phyloP scores from a whole-genome alignment of 177 flowering plant genomes.

The Vitis hybrid region DNA sequence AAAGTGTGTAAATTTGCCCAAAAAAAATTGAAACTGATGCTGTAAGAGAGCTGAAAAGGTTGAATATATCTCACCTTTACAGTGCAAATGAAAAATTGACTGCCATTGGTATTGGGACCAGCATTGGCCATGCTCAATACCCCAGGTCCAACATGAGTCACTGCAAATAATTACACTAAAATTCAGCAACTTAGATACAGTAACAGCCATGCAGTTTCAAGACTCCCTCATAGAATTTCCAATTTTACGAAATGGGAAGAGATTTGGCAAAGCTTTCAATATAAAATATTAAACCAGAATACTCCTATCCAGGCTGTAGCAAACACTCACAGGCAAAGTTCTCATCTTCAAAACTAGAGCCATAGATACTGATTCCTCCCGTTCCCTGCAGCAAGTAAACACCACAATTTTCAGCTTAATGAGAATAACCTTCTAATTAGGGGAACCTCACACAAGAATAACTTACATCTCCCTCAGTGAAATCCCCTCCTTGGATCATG shows the following conservation, averaged over 20 bases:
- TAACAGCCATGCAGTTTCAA: not conserved
- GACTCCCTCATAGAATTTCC: not conserved
- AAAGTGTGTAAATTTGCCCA: no score
- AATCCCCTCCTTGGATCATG: constrained; percentile 91
- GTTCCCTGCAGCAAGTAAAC: constrained; percentile 59
- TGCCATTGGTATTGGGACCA: constrained; percentile 78
- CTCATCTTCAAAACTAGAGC: constrained; percentile 71
- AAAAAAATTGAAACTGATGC: no score
- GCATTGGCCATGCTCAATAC: constrained; percentile 88
- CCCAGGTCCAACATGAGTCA: constrained; percentile 74
- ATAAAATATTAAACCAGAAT: not conserved
- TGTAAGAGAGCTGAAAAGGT: not conserved
- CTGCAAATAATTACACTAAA: constrained; percentile 36
- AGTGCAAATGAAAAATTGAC: constrained; percentile 87
- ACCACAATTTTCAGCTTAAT: not conserved
- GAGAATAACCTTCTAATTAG: no score
- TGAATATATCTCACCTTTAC: constrained; percentile 44
- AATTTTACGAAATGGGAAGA: not conserved
- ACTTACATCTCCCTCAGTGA: constrained; percentile 64
- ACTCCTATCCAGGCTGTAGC: not conserved
- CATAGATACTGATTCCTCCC: constrained; percentile 80
- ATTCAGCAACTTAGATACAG: no score
- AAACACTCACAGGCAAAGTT: constrained; percentile 54
- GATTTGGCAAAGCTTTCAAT: not conserved
- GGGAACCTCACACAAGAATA: not conserved